Percentiles rank a stretch among this genome's conserved stretches.
Evolutionary conservation across 2,329 filamentous ascomycete genomes (phyloP).

Genomic region (Sporothrix sp.): DNA sequence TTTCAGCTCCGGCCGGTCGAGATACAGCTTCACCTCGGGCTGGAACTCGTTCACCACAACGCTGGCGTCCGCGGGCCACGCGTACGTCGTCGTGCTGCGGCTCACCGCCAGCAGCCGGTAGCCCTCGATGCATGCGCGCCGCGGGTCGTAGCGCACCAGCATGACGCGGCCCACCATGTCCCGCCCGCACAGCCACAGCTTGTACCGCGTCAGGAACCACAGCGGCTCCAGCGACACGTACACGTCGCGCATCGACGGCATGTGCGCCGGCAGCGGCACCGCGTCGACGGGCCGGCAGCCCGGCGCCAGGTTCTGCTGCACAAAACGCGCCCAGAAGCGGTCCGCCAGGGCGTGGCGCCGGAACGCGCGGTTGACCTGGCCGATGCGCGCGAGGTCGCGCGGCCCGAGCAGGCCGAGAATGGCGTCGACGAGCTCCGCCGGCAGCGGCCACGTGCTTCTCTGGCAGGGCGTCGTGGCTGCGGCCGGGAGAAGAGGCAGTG

Average conservation of each 20-base stretch:
- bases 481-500: not conserved
- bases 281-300: slow-evolving; percentile 31
- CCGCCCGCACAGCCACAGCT: slow-evolving; percentile 77
- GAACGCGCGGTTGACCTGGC: slow-evolving; percentile 53
- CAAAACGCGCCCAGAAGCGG: slow-evolving; percentile 58
- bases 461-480: too few relatives aligned
- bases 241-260: slow-evolving; percentile 58
- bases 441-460: slow-evolving; percentile 43
- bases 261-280: slow-evolving; percentile 42
- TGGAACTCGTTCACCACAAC: slow-evolving; percentile 65
- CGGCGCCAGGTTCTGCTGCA: slow-evolving; percentile 51
- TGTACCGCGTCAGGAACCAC: slow-evolving; percentile 75
- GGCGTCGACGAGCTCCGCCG: slow-evolving; percentile 64
- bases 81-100: slow-evolving; percentile 34
- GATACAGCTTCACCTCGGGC: slow-evolving; percentile 59
- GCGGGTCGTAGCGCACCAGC: slow-evolving; percentile 64
- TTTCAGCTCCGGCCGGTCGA: slow-evolving; percentile 62
- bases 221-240: slow-evolving; percentile 66
- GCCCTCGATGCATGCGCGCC: slow-evolving; percentile 67
- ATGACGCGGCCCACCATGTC: slow-evolving; percentile 66
- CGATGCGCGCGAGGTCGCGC: slow-evolving; percentile 50
- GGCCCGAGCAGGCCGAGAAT: slow-evolving; percentile 59
- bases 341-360: slow-evolving; percentile 53
- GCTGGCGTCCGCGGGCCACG: slow-evolving; percentile 54
- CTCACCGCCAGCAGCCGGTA: slow-evolving; percentile 64